Percentiles rank a stretch among this genome's conserved stretches.
Evolutionary conservation across 2,329 filamentous ascomycete genomes (phyloP).

Genomic region (Furcasterigmium furcatum): DNA sequence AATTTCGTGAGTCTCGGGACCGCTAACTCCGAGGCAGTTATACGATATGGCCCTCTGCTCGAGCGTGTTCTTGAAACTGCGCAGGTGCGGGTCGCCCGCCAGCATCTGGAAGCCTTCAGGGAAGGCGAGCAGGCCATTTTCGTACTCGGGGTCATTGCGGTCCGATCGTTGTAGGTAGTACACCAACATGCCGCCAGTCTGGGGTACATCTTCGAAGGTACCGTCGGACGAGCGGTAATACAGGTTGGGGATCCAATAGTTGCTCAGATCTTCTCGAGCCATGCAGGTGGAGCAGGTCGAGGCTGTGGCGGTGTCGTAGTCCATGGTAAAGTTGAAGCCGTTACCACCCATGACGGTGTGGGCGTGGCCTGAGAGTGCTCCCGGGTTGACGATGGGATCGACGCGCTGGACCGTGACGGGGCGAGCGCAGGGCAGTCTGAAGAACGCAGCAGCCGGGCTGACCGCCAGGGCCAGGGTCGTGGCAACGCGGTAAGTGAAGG

Average conservation of each 20-base stretch:
- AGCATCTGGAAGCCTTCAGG: conserved; percentile 64
- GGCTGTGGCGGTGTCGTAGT: conserved; percentile 42
- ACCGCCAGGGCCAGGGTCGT: neutral
- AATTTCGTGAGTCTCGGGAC: conserved; percentile 43
- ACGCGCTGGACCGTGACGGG: conserved; percentile 33
- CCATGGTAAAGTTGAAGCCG: conserved; percentile 52
- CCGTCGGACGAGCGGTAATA: conserved; percentile 48
- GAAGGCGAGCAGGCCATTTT: no score
- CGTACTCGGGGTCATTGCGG: neutral
- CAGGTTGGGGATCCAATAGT: conserved; percentile 66
- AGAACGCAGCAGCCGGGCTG: neutral
- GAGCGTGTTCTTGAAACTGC: conserved; percentile 13
- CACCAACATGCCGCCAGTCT: conserved; percentile 8
- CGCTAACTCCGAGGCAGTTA: conserved; percentile 44
- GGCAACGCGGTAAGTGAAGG: neutral
- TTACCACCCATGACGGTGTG: conserved; percentile 62
- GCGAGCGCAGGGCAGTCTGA: neutral
- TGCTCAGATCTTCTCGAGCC: conserved; percentile 54
- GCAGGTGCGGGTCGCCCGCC: conserved; percentile 46
- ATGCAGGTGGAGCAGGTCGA: conserved; percentile 61
- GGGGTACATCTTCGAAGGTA: conserved; percentile 38
- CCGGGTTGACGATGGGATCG: conserved; percentile 57
- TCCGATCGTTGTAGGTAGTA: neutral
- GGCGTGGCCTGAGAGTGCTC: conserved; percentile 48
- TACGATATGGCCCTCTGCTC: conserved; percentile 49